Percentiles rank a stretch among this genome's conserved stretches.
These are phyloP conservation scores for Aspergillus nidulans DNA, from an alignment of 495 filamentous ascomycete genomes.

Conservation along the genomic window DNA sequence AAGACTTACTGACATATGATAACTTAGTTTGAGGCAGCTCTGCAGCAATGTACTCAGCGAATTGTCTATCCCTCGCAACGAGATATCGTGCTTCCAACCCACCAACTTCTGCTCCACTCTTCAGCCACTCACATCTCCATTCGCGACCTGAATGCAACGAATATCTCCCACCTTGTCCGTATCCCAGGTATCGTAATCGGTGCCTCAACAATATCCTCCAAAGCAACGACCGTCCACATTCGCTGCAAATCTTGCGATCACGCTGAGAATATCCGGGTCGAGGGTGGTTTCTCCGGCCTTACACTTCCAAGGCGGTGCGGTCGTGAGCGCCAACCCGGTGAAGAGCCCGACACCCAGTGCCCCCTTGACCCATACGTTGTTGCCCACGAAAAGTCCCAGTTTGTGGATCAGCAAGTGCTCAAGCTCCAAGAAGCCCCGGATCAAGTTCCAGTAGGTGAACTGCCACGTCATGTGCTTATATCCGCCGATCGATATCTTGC, in stretches of 20 bases:
- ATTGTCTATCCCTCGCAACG: slow-evolving; percentile 80
- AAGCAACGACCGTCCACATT: slow-evolving; percentile 80
- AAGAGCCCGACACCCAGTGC: slow-evolving; percentile 63
- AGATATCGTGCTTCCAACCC: slow-evolving; percentile 68
- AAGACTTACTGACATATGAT: neutral
- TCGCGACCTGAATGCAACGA: slow-evolving; percentile 86
- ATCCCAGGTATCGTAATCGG: slow-evolving; percentile 98
- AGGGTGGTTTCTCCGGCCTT: slow-evolving; percentile 81
- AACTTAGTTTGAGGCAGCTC: slow-evolving; percentile 80
- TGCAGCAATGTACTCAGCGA: slow-evolving; percentile 84
- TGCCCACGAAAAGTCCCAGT: slow-evolving; percentile 87
- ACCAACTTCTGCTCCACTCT: slow-evolving; percentile 95
- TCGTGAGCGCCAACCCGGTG: slow-evolving; percentile 51
- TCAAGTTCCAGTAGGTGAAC: slow-evolving; percentile 94
- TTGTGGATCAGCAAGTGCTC: slow-evolving; percentile 97
- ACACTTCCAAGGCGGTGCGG: slow-evolving; percentile 76
- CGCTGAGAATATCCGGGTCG: slow-evolving; percentile 63
- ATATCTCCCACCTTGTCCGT: slow-evolving; percentile 89
- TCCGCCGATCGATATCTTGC: slow-evolving; percentile 94
- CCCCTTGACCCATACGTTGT: slow-evolving; percentile 95
- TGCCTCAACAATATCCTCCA: slow-evolving; percentile 92
- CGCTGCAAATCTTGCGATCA: slow-evolving; percentile 86
- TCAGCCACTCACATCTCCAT: slow-evolving; percentile 86
- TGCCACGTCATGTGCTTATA: slow-evolving; percentile 90
- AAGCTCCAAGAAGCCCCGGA: slow-evolving; percentile 98